A percentile compares a stretch with the other conserved stretches of the same genome.
Evolutionary conservation across 768 basidiomycete genomes (phyloP).

Genomic region (Symmetrospora coprosmae): DNA sequence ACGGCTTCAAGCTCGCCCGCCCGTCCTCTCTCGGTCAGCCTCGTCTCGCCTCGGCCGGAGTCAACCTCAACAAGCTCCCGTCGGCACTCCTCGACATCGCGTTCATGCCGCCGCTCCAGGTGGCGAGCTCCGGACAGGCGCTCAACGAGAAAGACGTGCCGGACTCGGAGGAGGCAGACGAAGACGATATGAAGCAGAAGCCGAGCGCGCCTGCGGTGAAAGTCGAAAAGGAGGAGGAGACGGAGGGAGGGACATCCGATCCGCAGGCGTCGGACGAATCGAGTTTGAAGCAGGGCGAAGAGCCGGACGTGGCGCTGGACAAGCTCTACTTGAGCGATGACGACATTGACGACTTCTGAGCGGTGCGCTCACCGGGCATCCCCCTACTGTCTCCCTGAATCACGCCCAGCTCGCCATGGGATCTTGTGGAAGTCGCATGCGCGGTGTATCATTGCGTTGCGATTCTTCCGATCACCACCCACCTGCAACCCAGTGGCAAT

Average conservation of each 20-base stretch:
- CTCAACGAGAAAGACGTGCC: slow-evolving; percentile 21
- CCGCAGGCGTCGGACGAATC: neutral
- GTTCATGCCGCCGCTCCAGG: slow-evolving; percentile 3
- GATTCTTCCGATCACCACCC: no score
- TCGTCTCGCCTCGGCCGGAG: neutral
- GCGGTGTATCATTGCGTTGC: no score
- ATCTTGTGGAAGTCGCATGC: no score
- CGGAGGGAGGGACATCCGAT: neutral
- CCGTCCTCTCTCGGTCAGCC: neutral
- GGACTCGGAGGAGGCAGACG: slow-evolving; percentile 6
- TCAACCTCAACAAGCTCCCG: neutral
- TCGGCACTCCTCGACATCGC: slow-evolving; percentile 14
- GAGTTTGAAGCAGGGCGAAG: neutral
- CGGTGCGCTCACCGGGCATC: no score
- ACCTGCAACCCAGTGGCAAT: no score
- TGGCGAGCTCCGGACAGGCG: neutral
- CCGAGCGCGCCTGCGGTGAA: slow-evolving; percentile 6
- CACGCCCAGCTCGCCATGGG: no score
- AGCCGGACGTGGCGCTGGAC: neutral
- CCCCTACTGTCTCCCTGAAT: no score
- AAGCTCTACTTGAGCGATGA: slow-evolving; percentile 22
- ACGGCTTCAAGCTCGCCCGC: slow-evolving; percentile 1
- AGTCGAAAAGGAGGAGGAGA: neutral
- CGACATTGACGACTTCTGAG: slow-evolving; percentile 22
- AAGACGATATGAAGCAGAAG: slow-evolving; percentile 19